Base-by-base conservation (phyloP, 1,284 basidiomycete species). In the Boletus sp. region DNA sequence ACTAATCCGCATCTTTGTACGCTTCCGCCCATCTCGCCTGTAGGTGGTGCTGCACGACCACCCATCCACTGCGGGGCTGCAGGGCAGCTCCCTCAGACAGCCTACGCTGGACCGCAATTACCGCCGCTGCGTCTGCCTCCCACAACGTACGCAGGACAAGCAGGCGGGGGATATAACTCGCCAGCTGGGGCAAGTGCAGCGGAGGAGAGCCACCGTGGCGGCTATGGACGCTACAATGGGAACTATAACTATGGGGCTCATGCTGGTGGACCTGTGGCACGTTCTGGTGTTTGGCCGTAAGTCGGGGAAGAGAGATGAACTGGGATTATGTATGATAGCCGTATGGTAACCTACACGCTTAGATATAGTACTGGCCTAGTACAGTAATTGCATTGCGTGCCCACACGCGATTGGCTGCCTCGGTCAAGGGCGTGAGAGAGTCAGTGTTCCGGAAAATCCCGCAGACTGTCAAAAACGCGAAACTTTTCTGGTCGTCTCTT, bases 381-480 rank as follows among this genome's bases (percentile, higher is more conserved):
- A 22, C 26, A 34, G 41, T 59, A 52, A 55, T 34, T 5, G 6
- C 12, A 5, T 41, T 4, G 17, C 8, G 13, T 37, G 16, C 40
- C 19, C 26, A n/a, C 33, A 41, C 36, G 36, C 33, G 40, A 55
- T 52, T 52, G 55, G 47, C 33, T 38, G 40, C 13, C 41, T 63
- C 62, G 67, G 65, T 60, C 52, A 39, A 46, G 58, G 68, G 68
- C 72, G 72, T 63, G 72, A 59, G 72, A 69, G 57, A 47, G 47
- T 59, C 47, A 16, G 14, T 41, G 54, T 54, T 63, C 73, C 73
- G 73, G 69, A 54, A 69, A 55, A 45, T 68, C 62, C 69, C 70
- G 68, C 38, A 41, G 54, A 52, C 68, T 53, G 57, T 70, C 67
- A 70, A 63, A 60, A 62, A 57, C 62, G 64, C 65, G 61, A 59